Percentiles rank a stretch among this genome's conserved stretches.
Evolutionary conservation across 2,329 filamentous ascomycete species (phyloP).

Genomic region (Fusarium sp.): DNA sequence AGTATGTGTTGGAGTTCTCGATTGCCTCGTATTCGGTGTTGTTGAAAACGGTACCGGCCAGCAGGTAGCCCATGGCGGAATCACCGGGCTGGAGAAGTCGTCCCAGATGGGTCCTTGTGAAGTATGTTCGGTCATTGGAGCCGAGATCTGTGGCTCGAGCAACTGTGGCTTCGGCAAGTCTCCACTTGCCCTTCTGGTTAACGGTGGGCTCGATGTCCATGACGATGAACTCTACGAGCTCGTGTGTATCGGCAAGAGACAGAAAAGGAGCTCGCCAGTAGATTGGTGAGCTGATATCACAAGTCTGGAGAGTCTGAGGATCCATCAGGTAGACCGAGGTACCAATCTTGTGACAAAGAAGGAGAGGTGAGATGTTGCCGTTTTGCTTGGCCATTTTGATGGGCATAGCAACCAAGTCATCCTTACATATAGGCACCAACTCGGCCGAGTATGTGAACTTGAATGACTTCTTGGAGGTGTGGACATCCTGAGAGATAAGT

Average conservation of each 20-base stretch:
- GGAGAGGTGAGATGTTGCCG: conserved; percentile 89
- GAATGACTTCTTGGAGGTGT: conserved; percentile 91
- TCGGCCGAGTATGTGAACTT: conserved; percentile 95
- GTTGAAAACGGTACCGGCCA: conserved; percentile 93
- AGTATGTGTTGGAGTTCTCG: conserved; percentile 81
- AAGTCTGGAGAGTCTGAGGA: conserved; percentile 89
- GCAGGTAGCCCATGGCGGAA: conserved; percentile 92
- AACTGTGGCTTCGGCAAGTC: conserved; percentile 88
- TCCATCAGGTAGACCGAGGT: conserved; percentile 92
- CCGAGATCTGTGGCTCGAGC: conserved; percentile 89
- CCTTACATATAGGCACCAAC: conserved; percentile 94
- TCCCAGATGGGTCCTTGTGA: conserved; percentile 90
- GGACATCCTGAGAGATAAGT: conserved; percentile 91
- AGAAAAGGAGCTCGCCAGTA: conserved; percentile 94
- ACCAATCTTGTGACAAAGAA: conserved; percentile 88
- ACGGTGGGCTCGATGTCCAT: conserved; percentile 92
- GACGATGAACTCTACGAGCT: conserved; percentile 91
- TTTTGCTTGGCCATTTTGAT: conserved; percentile 87
- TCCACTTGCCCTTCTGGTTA: conserved; percentile 81
- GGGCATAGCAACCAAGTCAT: conserved; percentile 94
- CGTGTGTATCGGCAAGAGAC: conserved; percentile 84
- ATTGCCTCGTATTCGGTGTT: conserved; percentile 86
- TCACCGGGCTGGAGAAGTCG: conserved; percentile 88
- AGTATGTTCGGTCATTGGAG: conserved; percentile 87
- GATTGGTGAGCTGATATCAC: conserved; percentile 83